Evolutionary conservation across 1,284 basidiomycete species (phyloP).

Genomic region (Peniophora sp.): DNA sequence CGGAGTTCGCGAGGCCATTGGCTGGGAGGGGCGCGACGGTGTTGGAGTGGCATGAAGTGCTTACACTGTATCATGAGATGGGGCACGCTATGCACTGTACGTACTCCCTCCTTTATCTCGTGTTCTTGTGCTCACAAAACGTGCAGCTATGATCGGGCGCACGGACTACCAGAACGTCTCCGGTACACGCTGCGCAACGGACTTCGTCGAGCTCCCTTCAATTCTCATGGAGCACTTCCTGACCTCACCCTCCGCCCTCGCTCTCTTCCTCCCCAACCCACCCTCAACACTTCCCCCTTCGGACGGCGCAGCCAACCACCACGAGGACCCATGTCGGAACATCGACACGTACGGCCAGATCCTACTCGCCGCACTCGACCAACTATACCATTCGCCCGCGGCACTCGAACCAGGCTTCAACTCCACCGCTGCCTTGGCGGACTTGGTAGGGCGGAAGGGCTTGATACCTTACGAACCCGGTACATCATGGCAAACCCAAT

Average conservation of each 20-base stretch:
- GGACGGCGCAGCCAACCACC: constrained; percentile 38
- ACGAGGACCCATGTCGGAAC: constrained; percentile 61
- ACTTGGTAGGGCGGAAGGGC: constrained; percentile 62
- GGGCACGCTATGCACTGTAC: constrained; percentile 98
- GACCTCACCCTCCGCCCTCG: constrained; percentile 75
- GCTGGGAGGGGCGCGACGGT: constrained; percentile 60
- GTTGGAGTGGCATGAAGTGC: constrained; percentile 90
- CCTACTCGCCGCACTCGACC: constrained; percentile 84
- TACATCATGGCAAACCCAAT: constrained; percentile 92
- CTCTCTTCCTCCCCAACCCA: constrained; percentile 56
- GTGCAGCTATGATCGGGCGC: constrained; percentile 89
- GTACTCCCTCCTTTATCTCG: constrained; percentile 24
- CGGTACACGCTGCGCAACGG: constrained; percentile 97
- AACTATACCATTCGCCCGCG: constrained; percentile 76
- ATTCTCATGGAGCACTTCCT: constrained; percentile 99
- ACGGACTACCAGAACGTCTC: constrained; percentile 98
- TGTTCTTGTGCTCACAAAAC: background rate
- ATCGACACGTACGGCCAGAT: constrained; percentile 92
- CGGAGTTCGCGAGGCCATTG: constrained; percentile 75
- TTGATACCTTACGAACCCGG: constrained; percentile 76
- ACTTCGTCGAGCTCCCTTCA: constrained; percentile 96
- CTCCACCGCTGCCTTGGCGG: constrained; percentile 61
- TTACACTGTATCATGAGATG: constrained; percentile 98
- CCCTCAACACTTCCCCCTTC: constrained; percentile 24
- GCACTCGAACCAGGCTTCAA: constrained; percentile 55